Evolutionary conservation across 352 stramenopile genomes (phyloP), one percentile per base, ranked within the genome.

Genomic region (Globisporangium nagaii): DNA sequence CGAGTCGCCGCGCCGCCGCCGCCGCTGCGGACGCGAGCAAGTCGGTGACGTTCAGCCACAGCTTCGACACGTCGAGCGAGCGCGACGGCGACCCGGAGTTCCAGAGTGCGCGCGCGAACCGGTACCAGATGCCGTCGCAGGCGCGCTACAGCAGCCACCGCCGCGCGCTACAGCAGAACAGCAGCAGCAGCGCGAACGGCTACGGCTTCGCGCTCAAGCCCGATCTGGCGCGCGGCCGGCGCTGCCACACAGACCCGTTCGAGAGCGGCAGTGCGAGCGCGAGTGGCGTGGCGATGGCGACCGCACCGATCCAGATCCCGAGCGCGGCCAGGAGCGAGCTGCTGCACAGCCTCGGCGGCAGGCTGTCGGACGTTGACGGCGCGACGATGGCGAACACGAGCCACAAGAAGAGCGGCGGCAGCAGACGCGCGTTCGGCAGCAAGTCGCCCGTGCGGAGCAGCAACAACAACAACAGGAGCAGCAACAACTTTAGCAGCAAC

Each of bases 251-350:
- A 0, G 62, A 71, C 54, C 63, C 71, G 62, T 55, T 73, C 2
- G 64, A 74, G 28, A 20, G 7, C n/a, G 31, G 51, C 17, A 70
- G 77, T 32, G 13, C 5, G 41, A 47, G 4, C 6, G 40, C 1
- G 36, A 42, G 19, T 36, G 34, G 2, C 19, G 25, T 10, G n/a
- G 37, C n/a, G 24, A 70, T 58, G 19, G 56, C 79, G 47, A 88
- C 80, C 22, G 70, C 75, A 13, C 80, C 77, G 12, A 88, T 90
- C 41, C 58, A 79, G 60, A 88, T 88, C 53, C 80, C 77, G 11
- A 79, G 51, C 10, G 52, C 58, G 1, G 37, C 56, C n/a, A 11
- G 35, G 50, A 3, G 19, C 22, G 7, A 13, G 25, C 50, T 28
- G 27, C 37, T 37, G 1, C 22, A 1, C 30, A n/a, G 35, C 19